A percentile compares a stretch with the other conserved stretches of the same genome.
These are phyloP conservation scores for Trypanosoma lewisi DNA, from an alignment of 208 protist genomes.

Conservation along the genomic window DNA sequence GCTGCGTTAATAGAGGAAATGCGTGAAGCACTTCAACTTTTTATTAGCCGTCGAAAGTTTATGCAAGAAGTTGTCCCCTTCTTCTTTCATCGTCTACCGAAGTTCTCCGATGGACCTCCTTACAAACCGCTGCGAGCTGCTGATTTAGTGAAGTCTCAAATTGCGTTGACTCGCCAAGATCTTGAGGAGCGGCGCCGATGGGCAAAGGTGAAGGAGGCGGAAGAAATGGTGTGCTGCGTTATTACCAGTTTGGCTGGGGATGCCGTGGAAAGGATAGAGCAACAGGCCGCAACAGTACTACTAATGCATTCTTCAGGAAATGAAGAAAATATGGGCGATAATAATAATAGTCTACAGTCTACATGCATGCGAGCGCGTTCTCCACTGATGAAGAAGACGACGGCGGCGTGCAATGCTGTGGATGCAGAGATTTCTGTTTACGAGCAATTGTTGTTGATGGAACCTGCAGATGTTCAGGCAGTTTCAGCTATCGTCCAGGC, in stretches of 20 bases:
- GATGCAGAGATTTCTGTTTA: conserved; percentile 23
- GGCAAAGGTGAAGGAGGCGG: conserved; percentile 42
- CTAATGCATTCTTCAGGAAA: background rate
- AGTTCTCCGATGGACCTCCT: conserved; percentile 55
- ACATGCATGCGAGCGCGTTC: conserved; percentile 3
- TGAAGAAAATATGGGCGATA: conserved; percentile 14
- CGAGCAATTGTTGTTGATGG: conserved; percentile 62
- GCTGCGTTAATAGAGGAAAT: conserved; percentile 35
- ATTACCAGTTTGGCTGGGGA: conserved; percentile 57
- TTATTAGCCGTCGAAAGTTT: conserved; percentile 52
- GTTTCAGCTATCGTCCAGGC: conserved; percentile 35
- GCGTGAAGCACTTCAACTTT: conserved; percentile 40
- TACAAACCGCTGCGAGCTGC: conserved; percentile 49
- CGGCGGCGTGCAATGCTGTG: conserved; percentile 5
- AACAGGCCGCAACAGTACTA: conserved; percentile 15
- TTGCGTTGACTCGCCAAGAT: conserved; percentile 41
- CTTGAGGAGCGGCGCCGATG: conserved; percentile 36
- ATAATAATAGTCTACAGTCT: no score
- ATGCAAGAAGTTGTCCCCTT: conserved; percentile 44
- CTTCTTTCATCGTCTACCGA: conserved; percentile 60
- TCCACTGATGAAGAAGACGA: background rate
- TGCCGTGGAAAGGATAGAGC: conserved; percentile 43
- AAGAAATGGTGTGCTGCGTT: conserved; percentile 58
- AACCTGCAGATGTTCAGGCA: conserved; percentile 50
- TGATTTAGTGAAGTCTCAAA: conserved; percentile 28